Evolutionary conservation across 352 stramenopile species (phyloP).

Genomic region (Synura sp.): DNA sequence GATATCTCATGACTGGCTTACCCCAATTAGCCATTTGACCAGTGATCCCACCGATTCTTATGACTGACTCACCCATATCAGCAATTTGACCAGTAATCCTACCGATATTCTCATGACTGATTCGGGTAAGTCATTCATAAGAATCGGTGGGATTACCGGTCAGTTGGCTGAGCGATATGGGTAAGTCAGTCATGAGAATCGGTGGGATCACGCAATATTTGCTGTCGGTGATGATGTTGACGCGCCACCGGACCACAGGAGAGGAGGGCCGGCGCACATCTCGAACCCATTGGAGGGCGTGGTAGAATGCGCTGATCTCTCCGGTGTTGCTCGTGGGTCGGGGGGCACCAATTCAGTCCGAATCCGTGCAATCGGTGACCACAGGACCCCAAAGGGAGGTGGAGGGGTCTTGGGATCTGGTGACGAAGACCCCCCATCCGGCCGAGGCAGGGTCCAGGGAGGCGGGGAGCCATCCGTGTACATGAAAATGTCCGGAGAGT

Average conservation of each 20-base stretch:
- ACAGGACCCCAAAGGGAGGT: constrained; percentile 12
- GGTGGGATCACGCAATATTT: too few species aligned
- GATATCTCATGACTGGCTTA: constrained; percentile 18
- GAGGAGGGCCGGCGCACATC: background rate
- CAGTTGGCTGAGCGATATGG: too few species aligned
- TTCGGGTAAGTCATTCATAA: constrained; percentile 19
- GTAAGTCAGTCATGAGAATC: too few species aligned
- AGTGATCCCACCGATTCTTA: constrained; percentile 17
- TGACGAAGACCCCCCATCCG: constrained; percentile 8
- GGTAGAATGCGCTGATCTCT: constrained; percentile 19
- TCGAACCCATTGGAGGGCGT: too few species aligned
- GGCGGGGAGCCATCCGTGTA: background rate
- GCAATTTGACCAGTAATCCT: too few species aligned
- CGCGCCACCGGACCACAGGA: too few species aligned
- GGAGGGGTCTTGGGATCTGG: too few species aligned
- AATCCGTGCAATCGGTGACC: background rate
- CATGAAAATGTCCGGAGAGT: background rate
- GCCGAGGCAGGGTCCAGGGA: too few species aligned
- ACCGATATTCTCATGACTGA: too few species aligned
- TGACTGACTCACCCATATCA: constrained; percentile 21
- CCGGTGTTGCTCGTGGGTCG: constrained; percentile 10
- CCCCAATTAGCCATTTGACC: constrained; percentile 12
- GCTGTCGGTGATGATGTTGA: too few species aligned
- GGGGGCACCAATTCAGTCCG: too few species aligned
- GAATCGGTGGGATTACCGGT: constrained; percentile 21